A percentile compares a stretch with the other conserved stretches of the same genome.
Conservation (phyloP, 2,329 filamentous ascomycete species). For the Ceratocystiopsis brevicomis region DNA sequence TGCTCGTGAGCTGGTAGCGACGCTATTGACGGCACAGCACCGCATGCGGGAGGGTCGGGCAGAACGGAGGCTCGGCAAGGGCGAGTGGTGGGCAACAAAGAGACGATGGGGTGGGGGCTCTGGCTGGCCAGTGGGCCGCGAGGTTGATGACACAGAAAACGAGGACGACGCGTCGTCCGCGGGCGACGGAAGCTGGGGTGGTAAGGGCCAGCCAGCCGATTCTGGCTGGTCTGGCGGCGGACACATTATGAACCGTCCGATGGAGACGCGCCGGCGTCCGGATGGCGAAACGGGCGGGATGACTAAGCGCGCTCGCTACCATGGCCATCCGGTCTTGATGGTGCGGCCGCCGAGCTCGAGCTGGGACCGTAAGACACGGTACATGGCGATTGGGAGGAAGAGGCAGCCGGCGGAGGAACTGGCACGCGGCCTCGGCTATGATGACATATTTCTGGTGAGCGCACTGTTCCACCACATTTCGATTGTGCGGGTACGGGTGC, state of each 20-base stretch:
- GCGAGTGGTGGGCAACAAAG: slow-evolving; percentile 41
- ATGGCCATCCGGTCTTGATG: slow-evolving; percentile 22
- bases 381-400: slow-evolving; percentile 31
- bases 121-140: slow-evolving; percentile 43
- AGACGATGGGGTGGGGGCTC: slow-evolving; percentile 44
- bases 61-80: slow-evolving; percentile 38
- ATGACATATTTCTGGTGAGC: slow-evolving; percentile 44
- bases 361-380: slow-evolving; percentile 42
- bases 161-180: slow-evolving; percentile 23
- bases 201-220: slow-evolving; percentile 11
- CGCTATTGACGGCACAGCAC: slow-evolving; percentile 44
- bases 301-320: too few species aligned
- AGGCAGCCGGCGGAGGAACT: slow-evolving; percentile 11
- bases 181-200: slow-evolving; percentile 5
- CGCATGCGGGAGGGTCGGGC: slow-evolving; percentile 36
- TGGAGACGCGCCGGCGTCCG: too few species aligned
- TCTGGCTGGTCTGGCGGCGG: slow-evolving; percentile 26
- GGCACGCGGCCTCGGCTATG: slow-evolving; percentile 25
- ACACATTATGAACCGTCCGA: too few species aligned
- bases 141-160: slow-evolving; percentile 24
- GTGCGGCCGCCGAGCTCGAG: slow-evolving; percentile 35
- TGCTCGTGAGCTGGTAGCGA: slow-evolving; percentile 39
- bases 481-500: slow-evolving; percentile 39
- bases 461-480: slow-evolving; percentile 43
- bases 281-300: too few species aligned